Percentiles rank a stretch among this genome's conserved stretches.
phyloP scores from a whole-genome alignment of 257 asterid species.

The Nicotiana otophora region DNA sequence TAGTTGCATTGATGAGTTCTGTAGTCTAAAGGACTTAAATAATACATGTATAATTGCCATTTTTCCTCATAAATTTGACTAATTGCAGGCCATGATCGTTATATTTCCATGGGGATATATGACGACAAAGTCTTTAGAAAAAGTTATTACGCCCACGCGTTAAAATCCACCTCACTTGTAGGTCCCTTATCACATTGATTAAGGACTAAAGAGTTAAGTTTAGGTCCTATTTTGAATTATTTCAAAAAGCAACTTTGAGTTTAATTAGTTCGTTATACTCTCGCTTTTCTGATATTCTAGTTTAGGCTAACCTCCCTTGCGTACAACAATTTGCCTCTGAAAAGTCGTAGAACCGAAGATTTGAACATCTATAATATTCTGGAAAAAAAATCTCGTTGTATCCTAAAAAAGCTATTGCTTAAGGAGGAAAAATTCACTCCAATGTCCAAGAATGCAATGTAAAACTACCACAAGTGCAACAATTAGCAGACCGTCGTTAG shows the following conservation, averaged over 20 bases:
- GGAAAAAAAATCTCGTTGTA: too few species aligned
- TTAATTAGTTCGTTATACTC: background rate
- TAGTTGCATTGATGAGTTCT: too few species aligned
- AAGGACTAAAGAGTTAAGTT: background rate
- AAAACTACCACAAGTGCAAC: background rate
- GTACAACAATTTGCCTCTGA: background rate
- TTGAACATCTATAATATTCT: background rate
- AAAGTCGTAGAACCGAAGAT: background rate
- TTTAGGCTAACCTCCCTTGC: background rate
- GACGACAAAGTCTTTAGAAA: background rate
- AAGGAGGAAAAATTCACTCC: too few species aligned
- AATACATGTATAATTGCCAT: background rate
- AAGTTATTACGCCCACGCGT: background rate
- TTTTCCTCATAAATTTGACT: background rate
- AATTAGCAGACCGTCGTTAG: background rate
- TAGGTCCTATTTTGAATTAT: background rate
- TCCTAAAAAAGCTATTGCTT: too few species aligned
- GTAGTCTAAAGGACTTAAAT: background rate
- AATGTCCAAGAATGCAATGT: background rate
- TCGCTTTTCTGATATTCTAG: background rate
- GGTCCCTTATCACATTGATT: conserved; percentile 1
- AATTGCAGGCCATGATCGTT: background rate
- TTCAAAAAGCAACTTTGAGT: background rate
- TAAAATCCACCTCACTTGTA: background rate
- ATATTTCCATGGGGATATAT: background rate